Percentiles rank a stretch among this genome's conserved stretches.
These are phyloP conservation scores for Yarrowia sp. DNA, from an alignment of 805 yeast genomes.

Conservation along the genomic window DNA sequence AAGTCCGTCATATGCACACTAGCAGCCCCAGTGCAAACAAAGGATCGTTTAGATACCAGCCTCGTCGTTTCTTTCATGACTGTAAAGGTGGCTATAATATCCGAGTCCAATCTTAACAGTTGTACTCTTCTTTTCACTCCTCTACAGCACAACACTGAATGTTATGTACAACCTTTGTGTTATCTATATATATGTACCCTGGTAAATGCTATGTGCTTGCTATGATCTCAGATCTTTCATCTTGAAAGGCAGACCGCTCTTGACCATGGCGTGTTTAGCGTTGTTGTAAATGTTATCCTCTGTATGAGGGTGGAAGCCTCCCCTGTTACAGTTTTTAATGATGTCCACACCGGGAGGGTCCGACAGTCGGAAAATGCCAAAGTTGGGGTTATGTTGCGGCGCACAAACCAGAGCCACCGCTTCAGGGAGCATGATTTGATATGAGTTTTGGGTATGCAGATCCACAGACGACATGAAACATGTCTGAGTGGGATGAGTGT, in stretches of 20 bases:
- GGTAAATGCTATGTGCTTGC: not conserved
- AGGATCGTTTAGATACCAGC: too few relatives aligned
- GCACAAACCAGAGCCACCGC: slow-evolving; percentile 68
- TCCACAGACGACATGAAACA: slow-evolving; percentile 67
- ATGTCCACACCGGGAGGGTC: slow-evolving; percentile 63
- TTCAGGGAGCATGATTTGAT: slow-evolving; percentile 68
- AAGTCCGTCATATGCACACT: too few relatives aligned
- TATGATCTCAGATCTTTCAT: slow-evolving; percentile 48
- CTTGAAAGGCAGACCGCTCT: slow-evolving; percentile 48
- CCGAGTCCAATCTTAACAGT: too few relatives aligned
- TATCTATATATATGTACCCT: not conserved
- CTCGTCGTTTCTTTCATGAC: too few relatives aligned
- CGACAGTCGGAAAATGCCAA: slow-evolving; percentile 60
- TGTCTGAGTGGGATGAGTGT: slow-evolving; percentile 72
- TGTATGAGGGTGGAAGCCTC: slow-evolving; percentile 63
- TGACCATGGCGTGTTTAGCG: slow-evolving; percentile 56
- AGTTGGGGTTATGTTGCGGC: slow-evolving; percentile 48
- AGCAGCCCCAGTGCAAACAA: too few relatives aligned
- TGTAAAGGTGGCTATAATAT: too few relatives aligned
- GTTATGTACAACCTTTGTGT: not conserved
- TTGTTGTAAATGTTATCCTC: slow-evolving; percentile 51
- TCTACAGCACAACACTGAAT: not conserved
- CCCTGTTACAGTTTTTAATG: slow-evolving; percentile 49
- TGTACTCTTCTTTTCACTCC: too few relatives aligned
- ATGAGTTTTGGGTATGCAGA: slow-evolving; percentile 64